Evolutionary conservation across 768 basidiomycete species (phyloP).

Genomic region (Calocybe indica): DNA sequence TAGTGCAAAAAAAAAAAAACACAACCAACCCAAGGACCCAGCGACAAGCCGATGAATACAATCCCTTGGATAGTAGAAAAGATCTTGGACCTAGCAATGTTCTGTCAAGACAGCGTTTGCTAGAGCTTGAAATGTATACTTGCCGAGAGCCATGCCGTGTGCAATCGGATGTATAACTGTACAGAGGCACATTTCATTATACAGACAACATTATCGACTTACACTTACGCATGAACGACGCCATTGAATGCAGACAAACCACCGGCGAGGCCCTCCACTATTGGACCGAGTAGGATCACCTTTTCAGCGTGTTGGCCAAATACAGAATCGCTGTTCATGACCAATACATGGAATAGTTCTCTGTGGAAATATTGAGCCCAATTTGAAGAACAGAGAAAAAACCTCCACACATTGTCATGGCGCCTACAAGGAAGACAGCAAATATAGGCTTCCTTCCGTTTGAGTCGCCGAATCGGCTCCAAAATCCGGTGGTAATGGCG

Average conservation of each 20-base stretch:
- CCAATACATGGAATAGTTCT: conserved; percentile 75
- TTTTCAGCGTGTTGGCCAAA: conserved; percentile 55
- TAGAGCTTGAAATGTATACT: not conserved
- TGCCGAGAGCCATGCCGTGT: conserved; percentile 45
- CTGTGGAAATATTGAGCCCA: conserved; percentile 31
- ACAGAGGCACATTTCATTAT: conserved; percentile 15
- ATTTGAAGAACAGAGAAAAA: not conserved
- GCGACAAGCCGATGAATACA: conserved; percentile 68
- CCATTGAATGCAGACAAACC: conserved; percentile 61
- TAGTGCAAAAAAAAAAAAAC: not conserved
- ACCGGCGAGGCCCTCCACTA: conserved; percentile 76
- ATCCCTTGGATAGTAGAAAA: conserved; percentile 70
- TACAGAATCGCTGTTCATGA: conserved; percentile 50
- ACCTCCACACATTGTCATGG: conserved; percentile 61
- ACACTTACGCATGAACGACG: conserved; percentile 63
- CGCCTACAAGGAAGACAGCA: conserved; percentile 57
- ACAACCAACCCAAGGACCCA: conserved; percentile 68
- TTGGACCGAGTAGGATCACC: conserved; percentile 70
- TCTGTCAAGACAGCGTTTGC: not conserved
- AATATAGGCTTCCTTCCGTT: conserved; percentile 76
- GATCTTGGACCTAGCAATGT: conserved; percentile 33
- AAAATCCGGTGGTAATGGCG: conserved; percentile 80
- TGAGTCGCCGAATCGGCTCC: conserved; percentile 76
- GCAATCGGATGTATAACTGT: conserved; percentile 50
- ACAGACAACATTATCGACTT: conserved; percentile 30